Percentiles rank a stretch among this genome's conserved stretches.
Conservation (phyloP, 352 stramenopile species). For the Aphanomyces euteiches region DNA sequence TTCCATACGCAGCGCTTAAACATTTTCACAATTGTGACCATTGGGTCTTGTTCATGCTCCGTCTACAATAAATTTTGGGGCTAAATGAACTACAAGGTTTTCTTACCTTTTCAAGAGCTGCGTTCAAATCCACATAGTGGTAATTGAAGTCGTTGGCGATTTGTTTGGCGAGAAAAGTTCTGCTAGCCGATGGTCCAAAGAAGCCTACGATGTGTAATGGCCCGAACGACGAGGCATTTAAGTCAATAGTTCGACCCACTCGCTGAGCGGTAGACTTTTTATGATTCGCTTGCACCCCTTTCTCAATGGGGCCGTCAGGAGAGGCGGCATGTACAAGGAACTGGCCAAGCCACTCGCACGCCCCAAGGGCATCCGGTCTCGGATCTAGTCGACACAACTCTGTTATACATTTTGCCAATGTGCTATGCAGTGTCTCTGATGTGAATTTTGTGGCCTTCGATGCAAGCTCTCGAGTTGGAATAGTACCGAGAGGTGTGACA, state of each 20-base stretch:
- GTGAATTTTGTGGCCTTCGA: not conserved
- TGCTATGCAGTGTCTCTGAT: constrained; percentile 5
- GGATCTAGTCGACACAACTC: constrained; percentile 15
- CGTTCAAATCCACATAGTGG: constrained; percentile 21
- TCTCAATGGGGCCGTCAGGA: not conserved
- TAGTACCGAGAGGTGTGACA: not conserved
- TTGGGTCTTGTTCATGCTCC: not conserved
- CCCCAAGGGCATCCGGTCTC: not conserved
- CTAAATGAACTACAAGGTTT: not conserved
- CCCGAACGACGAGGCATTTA: not conserved
- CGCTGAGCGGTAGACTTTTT: not conserved
- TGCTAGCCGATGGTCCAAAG: not conserved
- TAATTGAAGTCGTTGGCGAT: constrained; percentile 18
- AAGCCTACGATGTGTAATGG: constrained; percentile 14
- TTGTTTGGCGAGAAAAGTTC: not conserved
- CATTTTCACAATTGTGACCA: constrained; percentile 9
- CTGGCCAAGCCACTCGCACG: constrained; percentile 13
- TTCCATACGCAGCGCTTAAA: constrained; percentile 23
- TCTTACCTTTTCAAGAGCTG: constrained; percentile 6
- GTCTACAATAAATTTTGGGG: not conserved
- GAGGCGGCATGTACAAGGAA: not conserved
- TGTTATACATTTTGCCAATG: not conserved
- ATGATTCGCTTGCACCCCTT: not conserved
- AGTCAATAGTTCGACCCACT: not conserved
- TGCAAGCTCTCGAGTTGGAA: not conserved